These are phyloP conservation scores for Hypoxylon sp. DNA, from an alignment of 2,329 filamentous ascomycete species.

Conservation along the genomic window DNA sequence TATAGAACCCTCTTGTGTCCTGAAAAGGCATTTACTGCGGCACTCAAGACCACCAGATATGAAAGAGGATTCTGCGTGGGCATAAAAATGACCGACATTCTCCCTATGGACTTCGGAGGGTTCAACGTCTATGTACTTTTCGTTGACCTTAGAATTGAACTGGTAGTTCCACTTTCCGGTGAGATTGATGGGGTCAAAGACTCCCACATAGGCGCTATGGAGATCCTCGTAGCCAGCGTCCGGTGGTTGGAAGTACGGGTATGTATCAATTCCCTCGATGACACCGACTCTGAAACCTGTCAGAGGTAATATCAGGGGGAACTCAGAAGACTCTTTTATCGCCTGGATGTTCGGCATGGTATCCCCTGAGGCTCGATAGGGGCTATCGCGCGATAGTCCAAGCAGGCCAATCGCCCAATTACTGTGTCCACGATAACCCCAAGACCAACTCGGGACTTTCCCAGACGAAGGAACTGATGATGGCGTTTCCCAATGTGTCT, in stretches of 20 bases:
- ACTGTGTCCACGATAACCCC: slow-evolving; percentile 4
- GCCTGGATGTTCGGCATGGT: slow-evolving; percentile 3
- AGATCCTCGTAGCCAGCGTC: not conserved
- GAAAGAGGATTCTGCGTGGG: not conserved
- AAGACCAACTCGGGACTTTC: slow-evolving; percentile 4
- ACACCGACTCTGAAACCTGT: not conserved
- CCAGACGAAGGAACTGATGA: not conserved
- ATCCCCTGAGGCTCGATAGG: slow-evolving; percentile 5
- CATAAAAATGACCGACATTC: not conserved
- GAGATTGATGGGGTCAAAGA: slow-evolving; percentile 1
- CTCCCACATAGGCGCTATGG: not conserved
- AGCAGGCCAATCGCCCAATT: not conserved
- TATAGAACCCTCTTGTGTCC: not conserved
- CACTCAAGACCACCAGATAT: slow-evolving; percentile 3
- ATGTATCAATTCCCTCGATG: not conserved
- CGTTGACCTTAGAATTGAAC: not conserved
- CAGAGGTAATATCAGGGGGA: not conserved
- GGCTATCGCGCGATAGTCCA: not conserved
- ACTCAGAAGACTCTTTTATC: not conserved
- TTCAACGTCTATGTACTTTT: not conserved
- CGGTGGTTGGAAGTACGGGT: not conserved
- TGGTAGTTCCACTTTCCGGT: not conserved
- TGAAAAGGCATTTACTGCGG: slow-evolving; percentile 3
- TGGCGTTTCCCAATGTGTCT: not conserved
- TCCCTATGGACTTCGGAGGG: not conserved